Base-by-base conservation (phyloP, 108 stramenopile genomes). In the Tribonema minus region DNA sequence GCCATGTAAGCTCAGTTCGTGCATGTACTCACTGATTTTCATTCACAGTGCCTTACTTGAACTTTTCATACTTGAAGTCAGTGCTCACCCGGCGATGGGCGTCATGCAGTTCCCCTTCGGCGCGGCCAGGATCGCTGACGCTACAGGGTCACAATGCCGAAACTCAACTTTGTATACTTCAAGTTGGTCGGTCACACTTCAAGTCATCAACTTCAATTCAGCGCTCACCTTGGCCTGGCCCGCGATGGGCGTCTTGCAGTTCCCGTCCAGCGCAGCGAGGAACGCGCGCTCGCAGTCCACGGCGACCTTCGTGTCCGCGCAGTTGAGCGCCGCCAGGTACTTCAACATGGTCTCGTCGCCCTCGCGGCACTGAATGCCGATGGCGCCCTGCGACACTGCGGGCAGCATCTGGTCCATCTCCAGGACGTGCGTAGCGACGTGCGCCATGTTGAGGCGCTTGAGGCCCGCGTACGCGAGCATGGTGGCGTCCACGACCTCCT, bases 191-290 rank as follows among this genome's bases (percentile, higher is more conserved):
- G 20, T 23, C 2, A 9, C 12, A 46, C 5, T 26, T 64, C 58
- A 26, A 23, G 12, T 15, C 23, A 58, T 26, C 23, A 58, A 58
- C 58, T 92, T 86, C 26, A 91, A 92, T 78, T 94, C 90, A 58
- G 93, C 83, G 70, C 92, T 90, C 28, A 12, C 20, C 46, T 46
- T 28, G n/a, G 68, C 77, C 89, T 97, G 98, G 76, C 98, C 99
- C 31, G 96, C 99, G 88, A 99, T 98, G 68, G 99, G 98, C 4
- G 98, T 97, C 87, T 97, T 96, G 85, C 99, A 99, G 87, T 98
- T 98, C 61, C 99, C 99, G 79, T 99, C 96, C 67, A 99, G 82
- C 12, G 93, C 94, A 29, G 91, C 93, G 68, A 99, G 89, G 81
- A 99, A 98, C 46, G 95, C 92, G 60, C 99, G 93, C 87, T 99